Evolutionary conservation across 306 rosid species (phyloP).

Genomic region (Cotoneaster glaucophyllus): DNA sequence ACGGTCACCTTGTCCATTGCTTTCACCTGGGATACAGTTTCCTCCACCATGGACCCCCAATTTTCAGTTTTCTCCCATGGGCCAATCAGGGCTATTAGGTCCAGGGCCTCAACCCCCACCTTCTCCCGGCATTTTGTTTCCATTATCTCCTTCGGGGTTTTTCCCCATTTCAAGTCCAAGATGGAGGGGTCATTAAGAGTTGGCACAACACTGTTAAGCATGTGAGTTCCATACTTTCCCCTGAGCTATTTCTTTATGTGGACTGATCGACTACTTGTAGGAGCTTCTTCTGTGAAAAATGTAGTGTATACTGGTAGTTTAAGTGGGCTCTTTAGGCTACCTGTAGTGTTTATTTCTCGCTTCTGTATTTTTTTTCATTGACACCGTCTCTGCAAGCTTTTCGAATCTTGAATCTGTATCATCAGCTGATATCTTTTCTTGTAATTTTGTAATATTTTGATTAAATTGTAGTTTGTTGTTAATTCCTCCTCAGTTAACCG

Average conservation of each 20-base stretch:
- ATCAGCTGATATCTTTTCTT: slow-evolving; percentile 36
- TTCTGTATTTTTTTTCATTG: slow-evolving; percentile 29
- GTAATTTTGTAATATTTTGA: slow-evolving; percentile 42
- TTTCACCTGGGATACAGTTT: slow-evolving; percentile 82
- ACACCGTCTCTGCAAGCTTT: slow-evolving; percentile 21
- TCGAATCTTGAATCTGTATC: slow-evolving; percentile 11
- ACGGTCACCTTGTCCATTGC: slow-evolving; percentile 64
- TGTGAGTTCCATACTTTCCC: slow-evolving; percentile 25
- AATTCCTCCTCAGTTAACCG: slow-evolving; percentile 26
- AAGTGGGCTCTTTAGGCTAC: slow-evolving; percentile 24
- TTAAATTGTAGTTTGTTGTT: slow-evolving; percentile 35
- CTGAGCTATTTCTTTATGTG: slow-evolving; percentile 20
- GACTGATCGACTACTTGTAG: slow-evolving; percentile 2
- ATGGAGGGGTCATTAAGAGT: slow-evolving; percentile 69
- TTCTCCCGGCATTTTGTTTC: slow-evolving; percentile 73
- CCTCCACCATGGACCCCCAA: slow-evolving; percentile 67
- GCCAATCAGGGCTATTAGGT: slow-evolving; percentile 76
- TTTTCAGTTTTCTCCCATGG: slow-evolving; percentile 68
- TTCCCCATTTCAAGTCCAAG: slow-evolving; percentile 77
- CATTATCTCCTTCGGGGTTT: slow-evolving; percentile 74
- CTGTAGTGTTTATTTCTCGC: slow-evolving; percentile 30
- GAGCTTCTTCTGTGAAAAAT: slow-evolving; percentile 31
- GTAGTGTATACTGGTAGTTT: slow-evolving; percentile 40
- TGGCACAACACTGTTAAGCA: slow-evolving; percentile 6
- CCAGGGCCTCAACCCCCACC: slow-evolving; percentile 90